A percentile compares a stretch with the other conserved stretches of the same genome.
Conservation (phyloP, 2,329 filamentous ascomycete genomes). For the Trichoderma atroviride region DNA sequence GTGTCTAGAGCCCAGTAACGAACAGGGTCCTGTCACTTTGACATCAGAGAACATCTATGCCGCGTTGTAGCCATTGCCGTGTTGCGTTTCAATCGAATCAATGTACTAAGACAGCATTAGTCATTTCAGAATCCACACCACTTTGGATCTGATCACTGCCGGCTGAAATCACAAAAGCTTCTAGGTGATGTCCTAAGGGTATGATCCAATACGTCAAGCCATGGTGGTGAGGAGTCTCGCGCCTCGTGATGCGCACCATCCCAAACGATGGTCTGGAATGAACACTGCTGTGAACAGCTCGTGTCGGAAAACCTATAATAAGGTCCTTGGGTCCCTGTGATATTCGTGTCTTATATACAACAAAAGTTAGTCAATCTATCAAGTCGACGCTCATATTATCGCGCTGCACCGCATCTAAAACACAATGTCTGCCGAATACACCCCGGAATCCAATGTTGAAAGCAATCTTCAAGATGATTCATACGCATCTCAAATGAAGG, state of each 20-base stretch:
- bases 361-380: too few relatives aligned
- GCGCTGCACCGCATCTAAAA: background rate
- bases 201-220: background rate
- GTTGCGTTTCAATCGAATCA: too few relatives aligned
- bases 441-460: background rate
- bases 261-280: background rate
- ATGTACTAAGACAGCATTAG: too few relatives aligned
- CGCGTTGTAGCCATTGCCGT: too few relatives aligned
- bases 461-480: conserved; percentile 8
- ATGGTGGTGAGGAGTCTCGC: background rate
- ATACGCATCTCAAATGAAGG: conserved; percentile 1
- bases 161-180: background rate
- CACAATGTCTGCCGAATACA: background rate
- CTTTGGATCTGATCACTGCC: too few relatives aligned
- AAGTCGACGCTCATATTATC: too few relatives aligned
- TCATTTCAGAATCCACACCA: too few relatives aligned
- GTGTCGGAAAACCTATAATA: background rate
- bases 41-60: background rate
- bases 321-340: background rate
- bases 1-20: background rate
- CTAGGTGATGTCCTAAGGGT: background rate
- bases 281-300: background rate
- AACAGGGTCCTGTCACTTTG: background rate
- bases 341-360: too few relatives aligned
- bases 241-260: background rate